Base-by-base conservation (phyloP, 768 basidiomycete genomes). In the Austroboletus festivus region DNA sequence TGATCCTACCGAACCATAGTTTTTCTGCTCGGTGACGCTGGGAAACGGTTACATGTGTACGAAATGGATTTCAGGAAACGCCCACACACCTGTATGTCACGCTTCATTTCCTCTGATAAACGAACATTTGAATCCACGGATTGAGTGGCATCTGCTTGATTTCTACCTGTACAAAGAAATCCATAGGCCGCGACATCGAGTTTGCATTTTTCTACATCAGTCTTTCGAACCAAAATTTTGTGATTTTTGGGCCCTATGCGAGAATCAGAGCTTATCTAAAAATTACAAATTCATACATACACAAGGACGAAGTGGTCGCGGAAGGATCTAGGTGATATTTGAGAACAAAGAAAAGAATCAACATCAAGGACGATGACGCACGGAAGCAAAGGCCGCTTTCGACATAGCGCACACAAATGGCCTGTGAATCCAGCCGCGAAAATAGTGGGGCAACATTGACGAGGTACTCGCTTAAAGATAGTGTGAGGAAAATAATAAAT, bases 301-400 rank as follows among this genome's bases (percentile, higher is more conserved):
- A 68, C 65, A 68, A 2, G 0, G 1, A 5, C 11, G 18, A 7
- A 8, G 0, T 5, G 4, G 2, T 0, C 9, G 23, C 11, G 4
- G 50, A 42, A 22, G 47, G 19, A 11, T 44, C 57, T 62, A 13
- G 16, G 16, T 10, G 19, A 18, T 18, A 12, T 22, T 31, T n/a
- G n/a, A 44, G 23, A 37, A n/a, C 34, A 15, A 3, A 42, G 12
- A 33, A 10, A 13, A 33, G 13, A 33, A 33, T 33, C 31, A 33
- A 33, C 31, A 33, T 13, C 12, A 33, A 18, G 10, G 11, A 26
- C 10, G 21, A 41, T 2, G 31, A 55, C 64, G 42, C 44, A 67
- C 65, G 20, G 18, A 67, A 54, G 44, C 60, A 60, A 4, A 13
- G 11, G 3, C 10, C 35, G 28, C 54, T 65, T 39, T 67, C 65